phyloP scores from a whole-genome alignment of 2,329 filamentous ascomycete species.

The Fusarium floridanum region DNA sequence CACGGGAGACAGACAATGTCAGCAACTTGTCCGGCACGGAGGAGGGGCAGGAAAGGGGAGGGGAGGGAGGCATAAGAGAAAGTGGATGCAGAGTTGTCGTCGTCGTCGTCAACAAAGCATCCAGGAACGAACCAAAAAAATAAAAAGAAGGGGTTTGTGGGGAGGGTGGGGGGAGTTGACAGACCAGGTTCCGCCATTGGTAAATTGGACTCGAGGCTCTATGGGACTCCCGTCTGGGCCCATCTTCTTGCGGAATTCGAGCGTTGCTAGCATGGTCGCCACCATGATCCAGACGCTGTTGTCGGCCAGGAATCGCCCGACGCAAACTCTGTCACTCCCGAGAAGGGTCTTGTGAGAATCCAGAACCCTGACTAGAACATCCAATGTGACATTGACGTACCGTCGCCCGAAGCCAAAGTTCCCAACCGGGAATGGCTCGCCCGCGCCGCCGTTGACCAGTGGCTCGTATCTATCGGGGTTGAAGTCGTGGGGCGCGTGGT shows the following conservation, averaged over 20 bases:
- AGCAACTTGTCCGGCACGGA: not conserved
- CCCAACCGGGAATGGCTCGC: conserved; percentile 58
- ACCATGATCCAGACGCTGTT: conserved; percentile 54
- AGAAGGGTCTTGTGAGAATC: conserved; percentile 1
- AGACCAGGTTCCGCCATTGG: conserved; percentile 51
- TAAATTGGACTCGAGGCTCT: conserved; percentile 47
- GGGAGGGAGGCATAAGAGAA: not conserved
- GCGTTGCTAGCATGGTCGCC: conserved; percentile 50
- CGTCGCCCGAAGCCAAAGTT: conserved; percentile 53
- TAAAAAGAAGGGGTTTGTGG: conserved; percentile 10
- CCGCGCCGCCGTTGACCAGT: conserved; percentile 45
- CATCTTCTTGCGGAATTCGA: conserved; percentile 46
- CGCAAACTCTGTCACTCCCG: conserved; percentile 43
- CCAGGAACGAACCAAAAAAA: conserved; percentile 2
- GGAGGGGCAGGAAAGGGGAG: not conserved
- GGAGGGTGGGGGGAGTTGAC: conserved; percentile 25
- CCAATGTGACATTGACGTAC: conserved; percentile 30
- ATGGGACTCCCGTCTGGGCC: conserved; percentile 43
- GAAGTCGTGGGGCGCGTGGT: conserved; percentile 58
- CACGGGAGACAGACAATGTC: conserved; percentile 2
- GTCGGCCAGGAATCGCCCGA: conserved; percentile 51
- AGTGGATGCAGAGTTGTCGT: not conserved
- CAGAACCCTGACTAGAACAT: not conserved
- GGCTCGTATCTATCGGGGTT: conserved; percentile 60
- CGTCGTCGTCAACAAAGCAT: not conserved